Base-by-base conservation (phyloP, 2,329 filamentous ascomycete species). In the Trichocomaceae sp. region DNA sequence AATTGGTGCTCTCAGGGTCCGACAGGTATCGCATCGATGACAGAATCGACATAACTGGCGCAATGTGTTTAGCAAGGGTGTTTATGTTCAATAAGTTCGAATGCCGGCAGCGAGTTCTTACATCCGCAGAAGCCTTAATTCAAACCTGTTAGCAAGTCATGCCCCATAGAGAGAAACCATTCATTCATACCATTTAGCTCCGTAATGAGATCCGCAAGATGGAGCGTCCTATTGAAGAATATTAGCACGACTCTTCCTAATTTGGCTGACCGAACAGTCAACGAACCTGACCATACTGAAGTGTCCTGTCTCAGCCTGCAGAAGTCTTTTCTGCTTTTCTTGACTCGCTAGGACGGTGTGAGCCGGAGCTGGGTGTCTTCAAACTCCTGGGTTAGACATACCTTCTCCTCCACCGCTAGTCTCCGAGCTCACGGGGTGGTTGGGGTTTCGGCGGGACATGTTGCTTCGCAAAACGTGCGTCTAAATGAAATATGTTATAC, bases 11-110 rank as follows among this genome's bases (percentile, higher is more conserved):
- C 57, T 79, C 69, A 8, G 86, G 80, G 60, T 86, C 82, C 59
- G 85, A 85, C 59, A 95, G 81, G 79, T 97, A 97, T 62, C 90
- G 88, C 75, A 99, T 83, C 22, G 90, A 96, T 46, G 90, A 91
- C 75, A 97, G 91, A 68, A 99, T 83, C 69, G 92, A 96, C 86
- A 96, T 92, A 71, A 96, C 84, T 77, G 58, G 60, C 61, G 47
- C 47, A 15, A 39, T 35, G 44, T n/a, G 47, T 22, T 54, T 49
- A 52, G 50, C 20, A 31, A 13, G 2, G 12, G 19, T 13, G 23
- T 15, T 19, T 39, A 22, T 33, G n/a, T n/a, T 23, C 42, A 17
- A 51, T 3, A 19, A n/a, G n/a, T 29, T 35, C 17, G 41, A 19
- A 12, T 23, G 19, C 26, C 41, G 20, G 13, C 9, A 12, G 23